Evolutionary conservation across 2,329 filamentous ascomycete species (phyloP), one percentile per base, ranked within the genome.

Genomic region (Hypoxylon sp.): DNA sequence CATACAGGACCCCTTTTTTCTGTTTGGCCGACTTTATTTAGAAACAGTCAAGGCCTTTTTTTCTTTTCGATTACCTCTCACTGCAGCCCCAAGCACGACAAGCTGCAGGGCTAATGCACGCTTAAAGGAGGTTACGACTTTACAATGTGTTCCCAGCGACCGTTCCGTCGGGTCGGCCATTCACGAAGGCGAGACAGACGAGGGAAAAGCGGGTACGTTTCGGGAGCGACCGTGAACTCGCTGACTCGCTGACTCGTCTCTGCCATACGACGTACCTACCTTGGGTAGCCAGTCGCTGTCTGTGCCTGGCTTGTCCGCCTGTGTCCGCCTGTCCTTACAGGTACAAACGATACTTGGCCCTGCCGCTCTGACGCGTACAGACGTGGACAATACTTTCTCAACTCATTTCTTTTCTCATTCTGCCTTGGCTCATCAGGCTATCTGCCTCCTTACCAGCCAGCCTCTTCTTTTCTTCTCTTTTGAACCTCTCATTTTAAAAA

Each of bases 91-190:
- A 55, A 43, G 45, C 41, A 56, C 54, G 58, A 58, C 38, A 26
- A 63, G 58, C 58, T 63, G 58, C 61, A 52, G 61, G 43, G 45
- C 61, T 64, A 64, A 64, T 64, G 62, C 62, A 62, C 62, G 62
- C 58, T 64, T 64, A 64, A 64, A 64, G 43, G 52, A 62, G 55
- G 62, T 64, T 57, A 52, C 58, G 55, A 47, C 52, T 37, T 33
- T 55, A 38, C n/a, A 42, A 57, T 49, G 37, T 56, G 53, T 60
- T 67, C 52, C 65, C 61, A 66, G 56, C 47, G 60, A 68, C 67
- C 67, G 43, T 55, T 45, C 65, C 55, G 62, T 61, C 64, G 66
- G 66, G 62, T 65, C 62, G 45, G 24, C 60, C 48, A 59, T 23
- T 64, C 42, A 63, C 49, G 41, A 13, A 23, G 21, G 50, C 58